These are phyloP conservation scores for Lagenidium giganteum DNA, from an alignment of 352 stramenopile species.

Conservation along the genomic window DNA sequence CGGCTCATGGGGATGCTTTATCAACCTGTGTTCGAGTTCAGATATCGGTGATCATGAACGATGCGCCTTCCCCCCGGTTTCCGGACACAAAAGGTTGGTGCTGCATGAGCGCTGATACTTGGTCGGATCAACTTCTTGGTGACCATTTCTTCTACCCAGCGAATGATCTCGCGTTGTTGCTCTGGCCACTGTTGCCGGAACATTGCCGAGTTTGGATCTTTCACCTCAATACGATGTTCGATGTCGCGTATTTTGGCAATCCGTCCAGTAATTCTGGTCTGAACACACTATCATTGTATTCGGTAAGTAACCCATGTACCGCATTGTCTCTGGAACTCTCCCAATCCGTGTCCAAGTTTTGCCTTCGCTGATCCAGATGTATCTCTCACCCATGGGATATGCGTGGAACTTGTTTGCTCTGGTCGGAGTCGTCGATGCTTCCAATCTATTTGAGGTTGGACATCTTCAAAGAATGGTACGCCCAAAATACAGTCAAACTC, in stretches of 20 bases:
- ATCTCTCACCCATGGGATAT: no score
- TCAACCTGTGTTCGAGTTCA: slow-evolving; percentile 7
- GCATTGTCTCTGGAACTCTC: neutral
- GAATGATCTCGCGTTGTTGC: slow-evolving; percentile 9
- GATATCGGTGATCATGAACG: slow-evolving; percentile 19
- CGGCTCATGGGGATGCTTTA: slow-evolving; percentile 15
- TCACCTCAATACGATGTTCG: slow-evolving; percentile 8
- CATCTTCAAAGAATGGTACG: no score
- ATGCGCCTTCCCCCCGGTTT: slow-evolving; percentile 25
- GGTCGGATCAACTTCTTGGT: slow-evolving; percentile 6
- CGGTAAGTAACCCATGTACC: neutral
- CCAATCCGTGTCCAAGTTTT: slow-evolving; percentile 8
- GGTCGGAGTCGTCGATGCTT: no score
- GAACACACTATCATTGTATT: slow-evolving; percentile 7
- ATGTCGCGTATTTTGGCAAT: no score
- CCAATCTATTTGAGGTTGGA: no score
- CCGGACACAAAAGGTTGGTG: slow-evolving; percentile 20
- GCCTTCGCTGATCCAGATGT: no score
- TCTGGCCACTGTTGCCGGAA: slow-evolving; percentile 14
- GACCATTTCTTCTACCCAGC: slow-evolving; percentile 5
- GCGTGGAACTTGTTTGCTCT: no score
- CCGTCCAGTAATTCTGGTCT: slow-evolving; percentile 1
- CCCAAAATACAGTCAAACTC: no score
- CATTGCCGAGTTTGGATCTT: slow-evolving; percentile 1
- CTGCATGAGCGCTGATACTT: slow-evolving; percentile 16